These are phyloP conservation scores for Brassica juncea DNA, from an alignment of 345 rosid species.

Conservation along the genomic window DNA sequence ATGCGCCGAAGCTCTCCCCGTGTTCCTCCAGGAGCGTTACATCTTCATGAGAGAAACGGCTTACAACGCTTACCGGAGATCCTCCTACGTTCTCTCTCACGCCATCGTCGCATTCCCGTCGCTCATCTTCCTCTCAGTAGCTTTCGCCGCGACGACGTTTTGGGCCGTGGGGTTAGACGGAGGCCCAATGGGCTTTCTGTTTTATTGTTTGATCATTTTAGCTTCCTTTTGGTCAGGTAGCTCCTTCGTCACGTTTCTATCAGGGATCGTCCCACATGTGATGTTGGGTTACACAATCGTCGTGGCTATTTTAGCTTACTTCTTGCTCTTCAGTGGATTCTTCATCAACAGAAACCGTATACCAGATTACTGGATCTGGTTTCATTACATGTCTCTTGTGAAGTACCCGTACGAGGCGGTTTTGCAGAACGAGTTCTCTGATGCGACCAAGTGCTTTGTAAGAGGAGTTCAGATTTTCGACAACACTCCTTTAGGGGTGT, in stretches of 20 bases:
- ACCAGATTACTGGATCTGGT: slow-evolving; percentile 92
- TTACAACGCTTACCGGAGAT: slow-evolving; percentile 80
- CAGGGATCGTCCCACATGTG: slow-evolving; percentile 92
- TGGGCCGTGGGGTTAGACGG: slow-evolving; percentile 95
- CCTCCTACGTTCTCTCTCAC: slow-evolving; percentile 86
- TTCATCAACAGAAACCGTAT: slow-evolving; percentile 87
- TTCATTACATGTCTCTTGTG: slow-evolving; percentile 86
- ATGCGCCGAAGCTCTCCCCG: slow-evolving; percentile 92
- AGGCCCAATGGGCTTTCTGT: slow-evolving; percentile 68
- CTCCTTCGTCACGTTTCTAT: slow-evolving; percentile 90
- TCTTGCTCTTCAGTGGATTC: slow-evolving; percentile 92
- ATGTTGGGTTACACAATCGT: slow-evolving; percentile 93
- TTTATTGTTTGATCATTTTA: slow-evolving; percentile 67
- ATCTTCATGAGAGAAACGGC: slow-evolving; percentile 98
- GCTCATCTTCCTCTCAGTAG: slow-evolving; percentile 61
- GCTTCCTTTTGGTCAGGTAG: slow-evolving; percentile 94
- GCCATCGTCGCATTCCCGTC: slow-evolving; percentile 60
- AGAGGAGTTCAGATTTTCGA: slow-evolving; percentile 86
- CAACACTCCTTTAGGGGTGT: slow-evolving; percentile 67
- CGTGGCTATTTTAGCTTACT: slow-evolving; percentile 86
- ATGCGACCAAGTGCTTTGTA: slow-evolving; percentile 69
- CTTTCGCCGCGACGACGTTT: slow-evolving; percentile 71
- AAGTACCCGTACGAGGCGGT: slow-evolving; percentile 93
- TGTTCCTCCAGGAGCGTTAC: slow-evolving; percentile 89
- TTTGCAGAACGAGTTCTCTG: slow-evolving; percentile 69